These are phyloP conservation scores for Dittrichia graveolens DNA, from an alignment of 129 eudicot genomes.

Conservation along the genomic window DNA sequence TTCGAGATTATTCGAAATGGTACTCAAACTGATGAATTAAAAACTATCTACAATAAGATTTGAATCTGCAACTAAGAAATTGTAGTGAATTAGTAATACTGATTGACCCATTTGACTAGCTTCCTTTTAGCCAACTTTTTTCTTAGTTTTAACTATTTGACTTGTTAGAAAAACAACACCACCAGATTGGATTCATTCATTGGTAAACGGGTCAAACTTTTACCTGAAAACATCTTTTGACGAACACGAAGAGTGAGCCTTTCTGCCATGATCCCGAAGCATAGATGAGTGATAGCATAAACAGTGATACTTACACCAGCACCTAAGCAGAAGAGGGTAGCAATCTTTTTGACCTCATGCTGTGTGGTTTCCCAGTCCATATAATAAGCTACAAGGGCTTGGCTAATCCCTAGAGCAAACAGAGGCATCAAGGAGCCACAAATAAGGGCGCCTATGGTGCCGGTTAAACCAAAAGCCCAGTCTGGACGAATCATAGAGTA, in stretches of 20 bases:
- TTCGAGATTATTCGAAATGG: neutral
- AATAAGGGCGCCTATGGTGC: constrained; percentile 74
- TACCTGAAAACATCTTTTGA: constrained; percentile 96
- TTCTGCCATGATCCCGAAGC: constrained; percentile 97
- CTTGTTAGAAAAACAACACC: no score
- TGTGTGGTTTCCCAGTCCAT: constrained; percentile 96
- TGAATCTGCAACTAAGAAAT: no score
- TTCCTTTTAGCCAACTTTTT: no score
- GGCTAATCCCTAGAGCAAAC: constrained; percentile 96
- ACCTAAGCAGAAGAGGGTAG: constrained; percentile 80
- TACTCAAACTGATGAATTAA: no score
- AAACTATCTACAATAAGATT: no score
- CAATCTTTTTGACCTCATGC: constrained; percentile 77
- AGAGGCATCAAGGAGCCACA: constrained; percentile 96
- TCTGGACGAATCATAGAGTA: constrained; percentile 87
- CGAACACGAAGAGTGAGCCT: constrained; percentile 97
- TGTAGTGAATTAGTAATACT: neutral
- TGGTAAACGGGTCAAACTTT: neutral
- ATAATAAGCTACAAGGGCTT: constrained; percentile 95
- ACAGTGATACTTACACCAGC: constrained; percentile 68
- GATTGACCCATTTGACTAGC: neutral
- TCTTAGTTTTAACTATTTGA: no score
- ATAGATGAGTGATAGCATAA: constrained; percentile 70
- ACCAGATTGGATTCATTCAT: neutral
- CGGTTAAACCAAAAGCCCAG: constrained; percentile 81